Evolutionary conservation across 768 basidiomycete genomes (phyloP), one percentile per base, ranked within the genome.

Genomic region (Suillus fuscotomentosus): DNA sequence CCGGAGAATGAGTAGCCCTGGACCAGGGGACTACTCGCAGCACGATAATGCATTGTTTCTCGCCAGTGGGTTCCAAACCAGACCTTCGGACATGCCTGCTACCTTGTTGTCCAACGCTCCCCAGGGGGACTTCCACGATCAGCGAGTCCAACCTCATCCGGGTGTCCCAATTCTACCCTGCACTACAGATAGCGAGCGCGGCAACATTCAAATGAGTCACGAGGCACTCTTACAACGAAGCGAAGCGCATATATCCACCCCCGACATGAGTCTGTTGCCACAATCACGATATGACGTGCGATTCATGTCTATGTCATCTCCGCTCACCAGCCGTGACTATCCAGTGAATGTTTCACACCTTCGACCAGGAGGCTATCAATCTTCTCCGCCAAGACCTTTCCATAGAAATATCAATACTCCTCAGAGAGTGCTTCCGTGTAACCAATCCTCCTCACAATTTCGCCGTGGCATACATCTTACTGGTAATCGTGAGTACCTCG

Each of bases 351-450:
- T 10, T 31, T 42, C 27, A 13, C 27, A 10, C 39, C 22, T 41
- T 59, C 57, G 57, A 59, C 57, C 24, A 31, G 41, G 27, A 31
- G 41, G 57, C 11, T 59, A 42, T 42, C 39, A 31, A 59, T 59
- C 57, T 2, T 59, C 57, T 11, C 57, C 57, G 3, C 41, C 39
- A 59, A 59, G 57, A 7, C 57, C 57, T 42, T 42, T 11, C 17
- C 22, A 41, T 17, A 41, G 38, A 41, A 57, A 17, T 20, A 6
- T 59, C 57, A 2, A 31, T 59, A 42, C 57, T 42, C 5, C 56
- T 7, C 41, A 24, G 27, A 42, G 41, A 27, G 31, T 14, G 5
- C 41, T 42, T 11, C 24, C 57, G 3, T 20, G 17, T 13, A 24
- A 59, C 3, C 57, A 59, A 42, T 13, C 17, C 10, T 13, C 17